Evolutionary conservation across 2,329 filamentous ascomycete genomes (phyloP).

Genomic region (Paracamarosporium sp.): DNA sequence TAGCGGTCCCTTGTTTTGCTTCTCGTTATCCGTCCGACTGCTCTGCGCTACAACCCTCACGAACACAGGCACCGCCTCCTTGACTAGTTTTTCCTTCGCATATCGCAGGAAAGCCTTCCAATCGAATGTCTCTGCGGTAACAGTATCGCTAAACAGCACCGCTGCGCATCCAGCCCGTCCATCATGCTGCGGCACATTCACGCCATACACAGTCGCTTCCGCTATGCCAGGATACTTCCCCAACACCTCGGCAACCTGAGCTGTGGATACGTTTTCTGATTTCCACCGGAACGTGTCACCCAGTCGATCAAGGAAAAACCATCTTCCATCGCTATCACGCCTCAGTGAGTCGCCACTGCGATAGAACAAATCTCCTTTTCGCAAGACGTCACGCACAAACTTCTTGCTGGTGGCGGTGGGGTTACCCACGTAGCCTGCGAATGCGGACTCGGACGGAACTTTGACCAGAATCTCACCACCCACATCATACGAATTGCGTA

Average conservation of each 20-base stretch:
- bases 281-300: conserved; percentile 59
- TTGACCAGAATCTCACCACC: conserved; percentile 78
- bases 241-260: conserved; percentile 53
- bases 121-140: conserved; percentile 31
- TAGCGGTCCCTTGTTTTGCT: conserved; percentile 77
- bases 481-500: conserved; percentile 65
- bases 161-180: conserved; percentile 63
- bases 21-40: conserved; percentile 74
- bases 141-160: conserved; percentile 58
- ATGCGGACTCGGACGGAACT: conserved; percentile 51
- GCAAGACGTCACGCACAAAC: conserved; percentile 53
- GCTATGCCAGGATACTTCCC: conserved; percentile 49
- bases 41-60: conserved; percentile 65
- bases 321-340: conserved; percentile 50
- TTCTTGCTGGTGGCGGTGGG: conserved; percentile 67
- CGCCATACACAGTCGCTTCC: conserved; percentile 56
- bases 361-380: conserved; percentile 53
- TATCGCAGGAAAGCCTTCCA: conserved; percentile 32
- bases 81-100: conserved; percentile 57
- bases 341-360: conserved; percentile 54
- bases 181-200: conserved; percentile 52
- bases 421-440: conserved; percentile 73
- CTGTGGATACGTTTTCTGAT: conserved; percentile 55
- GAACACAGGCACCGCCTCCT: conserved; percentile 78
- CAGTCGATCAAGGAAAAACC: conserved; percentile 55